A percentile compares a stretch with the other conserved stretches of the same genome.
Conservation (phyloP, 2,329 filamentous ascomycete genomes). For the Pseudodiploospora longispora region DNA sequence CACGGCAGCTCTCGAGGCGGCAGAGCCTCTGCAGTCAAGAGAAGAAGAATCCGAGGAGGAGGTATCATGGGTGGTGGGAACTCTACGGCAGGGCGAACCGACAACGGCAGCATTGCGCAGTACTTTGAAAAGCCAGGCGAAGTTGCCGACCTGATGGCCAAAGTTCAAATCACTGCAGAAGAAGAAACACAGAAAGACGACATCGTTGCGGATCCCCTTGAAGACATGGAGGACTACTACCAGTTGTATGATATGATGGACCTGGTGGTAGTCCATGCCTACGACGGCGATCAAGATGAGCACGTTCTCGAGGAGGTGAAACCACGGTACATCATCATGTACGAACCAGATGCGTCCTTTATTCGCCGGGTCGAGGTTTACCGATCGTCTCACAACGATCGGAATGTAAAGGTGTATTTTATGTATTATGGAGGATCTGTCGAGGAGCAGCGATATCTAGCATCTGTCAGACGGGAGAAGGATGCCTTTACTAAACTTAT, state of each 20-base stretch:
- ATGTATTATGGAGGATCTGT: conserved; percentile 93
- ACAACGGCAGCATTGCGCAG: conserved; percentile 66
- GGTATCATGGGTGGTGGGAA: conserved; percentile 46
- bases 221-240: conserved; percentile 89
- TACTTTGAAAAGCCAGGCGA: conserved; percentile 78
- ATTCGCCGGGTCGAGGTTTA: conserved; percentile 94
- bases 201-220: conserved; percentile 66
- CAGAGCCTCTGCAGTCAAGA: conserved; percentile 68
- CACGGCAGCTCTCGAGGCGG: conserved; percentile 44
- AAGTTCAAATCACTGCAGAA: conserved; percentile 71
- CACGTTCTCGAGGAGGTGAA: conserved; percentile 91
- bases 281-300: conserved; percentile 92
- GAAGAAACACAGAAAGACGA: conserved; percentile 71
- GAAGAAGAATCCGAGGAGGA: conserved; percentile 75
- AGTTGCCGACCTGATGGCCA: conserved; percentile 72
- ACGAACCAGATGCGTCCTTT: conserved; percentile 90
- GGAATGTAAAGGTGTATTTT: conserved; percentile 89
- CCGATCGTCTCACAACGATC: conserved; percentile 82
- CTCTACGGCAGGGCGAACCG: conserved; percentile 46
- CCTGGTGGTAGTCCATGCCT: conserved; percentile 81
- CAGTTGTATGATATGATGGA: conserved; percentile 88
- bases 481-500: conserved; percentile 93
- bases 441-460: conserved; percentile 89
- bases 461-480: conserved; percentile 85
- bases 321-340: conserved; percentile 96